Conservation (phyloP, 768 basidiomycete genomes). For the Cyathus striatus region DNA sequence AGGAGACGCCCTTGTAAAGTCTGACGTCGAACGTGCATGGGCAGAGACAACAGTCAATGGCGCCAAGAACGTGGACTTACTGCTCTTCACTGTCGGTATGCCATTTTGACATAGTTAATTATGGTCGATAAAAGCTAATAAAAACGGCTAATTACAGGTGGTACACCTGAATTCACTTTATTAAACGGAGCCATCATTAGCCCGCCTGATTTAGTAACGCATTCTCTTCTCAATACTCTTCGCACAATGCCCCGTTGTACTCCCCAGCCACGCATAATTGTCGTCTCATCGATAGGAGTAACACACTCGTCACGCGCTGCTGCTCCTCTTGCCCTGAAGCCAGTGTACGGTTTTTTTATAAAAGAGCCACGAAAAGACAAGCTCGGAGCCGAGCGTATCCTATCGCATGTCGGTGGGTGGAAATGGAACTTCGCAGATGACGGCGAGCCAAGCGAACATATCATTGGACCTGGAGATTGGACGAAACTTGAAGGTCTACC, state of each 20-base stretch:
- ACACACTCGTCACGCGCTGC: constrained; percentile 35
- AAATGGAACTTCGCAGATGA: constrained; percentile 43
- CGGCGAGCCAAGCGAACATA: too few relatives aligned
- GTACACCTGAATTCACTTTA: constrained; percentile 36
- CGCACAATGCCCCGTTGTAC: constrained; percentile 41
- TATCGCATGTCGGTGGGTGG: constrained; percentile 45
- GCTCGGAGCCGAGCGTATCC: constrained; percentile 47
- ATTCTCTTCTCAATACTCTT: constrained; percentile 49
- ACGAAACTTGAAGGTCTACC: too few relatives aligned
- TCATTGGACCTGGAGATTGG: too few relatives aligned
- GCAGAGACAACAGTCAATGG: constrained; percentile 27
- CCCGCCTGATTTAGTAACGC: constrained; percentile 56
- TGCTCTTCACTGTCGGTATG: constrained; percentile 54
- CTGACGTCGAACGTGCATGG: constrained; percentile 49
- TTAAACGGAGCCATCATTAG: constrained; percentile 42
- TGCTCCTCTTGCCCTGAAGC: constrained; percentile 44
- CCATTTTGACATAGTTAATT: background rate
- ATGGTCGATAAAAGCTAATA: too few relatives aligned
- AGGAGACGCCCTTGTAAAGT: constrained; percentile 51
- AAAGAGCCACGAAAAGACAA: constrained; percentile 54
- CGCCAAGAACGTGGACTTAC: constrained; percentile 43
- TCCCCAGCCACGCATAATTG: constrained; percentile 43
- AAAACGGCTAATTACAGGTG: constrained; percentile 29
- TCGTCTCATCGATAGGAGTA: constrained; percentile 49
- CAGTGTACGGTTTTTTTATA: constrained; percentile 45